A percentile compares a stretch with the other conserved stretches of the same genome.
phyloP scores from a whole-genome alignment of 345 rosid species.

The Gossypium australe region DNA sequence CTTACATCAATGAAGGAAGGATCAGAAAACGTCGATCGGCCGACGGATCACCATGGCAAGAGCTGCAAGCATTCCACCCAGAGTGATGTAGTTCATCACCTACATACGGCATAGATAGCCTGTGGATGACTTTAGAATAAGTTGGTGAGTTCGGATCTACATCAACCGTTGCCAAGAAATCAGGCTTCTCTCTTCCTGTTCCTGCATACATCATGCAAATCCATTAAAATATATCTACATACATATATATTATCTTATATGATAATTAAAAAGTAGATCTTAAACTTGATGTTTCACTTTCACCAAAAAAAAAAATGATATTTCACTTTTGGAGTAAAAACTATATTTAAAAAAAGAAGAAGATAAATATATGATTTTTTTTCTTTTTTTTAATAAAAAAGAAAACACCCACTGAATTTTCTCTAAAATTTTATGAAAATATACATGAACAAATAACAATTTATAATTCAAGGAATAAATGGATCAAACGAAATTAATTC shows the following conservation, averaged over 20 bases:
- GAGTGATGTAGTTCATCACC: conserved; percentile 94
- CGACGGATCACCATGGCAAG: conserved; percentile 87
- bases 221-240: background rate
- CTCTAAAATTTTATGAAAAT: too few relatives aligned
- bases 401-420: too few relatives aligned
- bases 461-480: too few relatives aligned
- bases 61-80: conserved; percentile 96
- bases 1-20: conserved; percentile 47
- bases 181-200: conserved; percentile 74
- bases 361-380: too few relatives aligned
- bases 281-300: too few relatives aligned
- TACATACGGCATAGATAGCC: conserved; percentile 60
- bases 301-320: too few relatives aligned
- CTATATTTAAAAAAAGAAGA: too few relatives aligned
- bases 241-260: too few relatives aligned
- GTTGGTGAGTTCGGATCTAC: conserved; percentile 72
- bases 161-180: conserved; percentile 76
- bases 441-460: too few relatives aligned
- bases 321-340: too few relatives aligned
- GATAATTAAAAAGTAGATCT: too few relatives aligned
- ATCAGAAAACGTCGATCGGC: conserved; percentile 58
- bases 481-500: background rate
- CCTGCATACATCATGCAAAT: conserved; percentile 31
- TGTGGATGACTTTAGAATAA: conserved; percentile 65
- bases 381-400: rapidly evolving